Base-by-base conservation (phyloP, 2,329 filamentous ascomycete species). In the Neonectria punicea region DNA sequence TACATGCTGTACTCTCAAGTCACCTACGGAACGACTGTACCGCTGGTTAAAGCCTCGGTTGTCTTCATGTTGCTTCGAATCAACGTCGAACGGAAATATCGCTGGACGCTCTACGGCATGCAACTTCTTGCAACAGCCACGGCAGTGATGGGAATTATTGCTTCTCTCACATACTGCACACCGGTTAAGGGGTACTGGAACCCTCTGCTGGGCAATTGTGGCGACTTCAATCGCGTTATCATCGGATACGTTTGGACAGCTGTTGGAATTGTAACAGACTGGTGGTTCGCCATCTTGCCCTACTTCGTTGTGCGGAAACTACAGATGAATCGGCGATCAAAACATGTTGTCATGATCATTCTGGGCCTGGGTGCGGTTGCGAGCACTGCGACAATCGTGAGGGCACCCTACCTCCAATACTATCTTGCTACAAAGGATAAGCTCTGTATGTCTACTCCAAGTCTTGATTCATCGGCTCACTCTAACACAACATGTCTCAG, bases 401-500 rank as follows among this genome's bases (percentile, higher is more conserved):
- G 59, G n/a, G 46, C 54, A 14, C 59, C 59, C 5, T 62, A 62
- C 28, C 18, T 62, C 7, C 54, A 57, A 18, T 62, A 62, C 22
- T 62, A 62, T 14, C 36, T 50, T 8, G 53, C 53, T 11, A 36
- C 22, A 9, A 57, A 62, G 22, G 46, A 62, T 32, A 22, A 25
- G 5, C 11, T 22, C 34, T 34, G 18, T 43, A 14, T 13, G 34
- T 36, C 34, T 36, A 11, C 34, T 36, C 34, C 34, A 13, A 36
- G 9, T 41, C 14, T n/a, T 41, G 6, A n/a, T n/a, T 7, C 6
- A n/a, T 5, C 14, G 9, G 5, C 10, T 41, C 14, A 41, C 6
- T 41, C 36, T 41, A 16, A n/a, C 14, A 41, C 16, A 9, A 41
- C 9, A n/a, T n/a, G 4, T n/a, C 14, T 41, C 16, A 41, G 36